Percentiles rank a stretch among this genome's conserved stretches.
These are phyloP conservation scores for Melampsora larici-populina DNA, from an alignment of 1,284 basidiomycete species.

Conservation along the genomic window DNA sequence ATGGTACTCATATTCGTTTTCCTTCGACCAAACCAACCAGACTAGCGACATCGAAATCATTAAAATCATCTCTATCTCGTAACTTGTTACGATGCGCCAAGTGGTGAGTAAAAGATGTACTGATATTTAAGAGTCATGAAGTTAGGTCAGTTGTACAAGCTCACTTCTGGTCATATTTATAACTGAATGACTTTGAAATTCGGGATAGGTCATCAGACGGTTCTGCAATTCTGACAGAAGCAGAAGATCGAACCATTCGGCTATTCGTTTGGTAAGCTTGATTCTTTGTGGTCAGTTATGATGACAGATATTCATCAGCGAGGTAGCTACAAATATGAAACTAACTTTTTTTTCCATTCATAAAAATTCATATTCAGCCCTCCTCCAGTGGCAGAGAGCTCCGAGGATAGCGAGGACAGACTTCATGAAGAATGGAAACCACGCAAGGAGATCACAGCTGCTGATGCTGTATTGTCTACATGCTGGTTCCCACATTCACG, in stretches of 20 bases:
- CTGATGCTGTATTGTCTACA: constrained; percentile 40
- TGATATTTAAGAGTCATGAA: too few relatives aligned
- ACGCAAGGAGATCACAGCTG: constrained; percentile 5
- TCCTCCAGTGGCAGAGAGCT: background rate
- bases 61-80: constrained; percentile 16
- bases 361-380: background rate
- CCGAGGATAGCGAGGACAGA: background rate
- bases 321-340: background rate
- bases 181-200: background rate
- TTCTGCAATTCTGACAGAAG: constrained; percentile 32
- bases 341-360: background rate
- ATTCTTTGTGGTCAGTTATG: too few relatives aligned
- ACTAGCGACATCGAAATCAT: constrained; percentile 12
- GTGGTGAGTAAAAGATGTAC: constrained; percentile 13
- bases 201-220: constrained; percentile 34
- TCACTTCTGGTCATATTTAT: background rate
- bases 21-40: background rate
- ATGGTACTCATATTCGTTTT: background rate
- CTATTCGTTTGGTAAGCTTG: constrained; percentile 19
- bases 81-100: constrained; percentile 32
- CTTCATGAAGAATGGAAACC: constrained; percentile 17
- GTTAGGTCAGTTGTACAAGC: too few relatives aligned
- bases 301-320: too few relatives aligned
- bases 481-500: constrained; percentile 76
- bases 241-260: constrained; percentile 38